Evolutionary conservation across 192 early-diverging fungal genomes (phyloP), one percentile per base, ranked within the genome.

Genomic region (Rhizoclosmatium sp.): DNA sequence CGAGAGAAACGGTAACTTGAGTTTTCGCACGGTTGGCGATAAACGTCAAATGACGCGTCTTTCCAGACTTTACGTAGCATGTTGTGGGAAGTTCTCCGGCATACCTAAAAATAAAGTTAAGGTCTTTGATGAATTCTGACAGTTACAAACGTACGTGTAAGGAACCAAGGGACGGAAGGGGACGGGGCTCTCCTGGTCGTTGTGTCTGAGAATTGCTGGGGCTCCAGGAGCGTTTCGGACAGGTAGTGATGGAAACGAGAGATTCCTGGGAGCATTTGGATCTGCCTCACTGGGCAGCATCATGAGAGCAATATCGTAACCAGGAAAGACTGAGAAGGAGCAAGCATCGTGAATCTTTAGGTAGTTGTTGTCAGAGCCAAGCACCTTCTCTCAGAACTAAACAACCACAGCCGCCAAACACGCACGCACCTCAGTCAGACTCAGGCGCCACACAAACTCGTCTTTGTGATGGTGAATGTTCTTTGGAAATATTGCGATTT

Each of bases 401-500:
- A 31, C 31, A 31, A 31, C 31, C 31, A 31, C 31, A 31, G 31
- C 31, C 31, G 31, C 31, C 31, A 31, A 31, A 31, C 31, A 31
- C 31, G 54, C 9, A 68, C 12, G 10, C 19, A 88, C 76, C 62
- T 83, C 84, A 0, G 82, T 84, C 58, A 79, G 47, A 0, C 81
- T 78, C 10, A 92, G 73, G 9, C 90, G 83, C 91, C 91, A 92
- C 47, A 89, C 66, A 75, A 92, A 92, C 2, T 81, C 71, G 40
- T 92, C 91, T 47, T 75, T 75, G 69, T 75, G 70, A 62, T 78
- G 85, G 69, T 90, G 74, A 10, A 78, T 71, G 21, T 70, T 47
- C 2, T 81, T 71, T 31, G 90, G 91, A 70, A 83, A 78, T 14
- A 92, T 92, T 10, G 86, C 81, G 39, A 92, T 89, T 62, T 92